Percentiles rank a stretch among this genome's conserved stretches.
phyloP scores from a whole-genome alignment of 2,329 filamentous ascomycete species.

The Penicillium sp. region DNA sequence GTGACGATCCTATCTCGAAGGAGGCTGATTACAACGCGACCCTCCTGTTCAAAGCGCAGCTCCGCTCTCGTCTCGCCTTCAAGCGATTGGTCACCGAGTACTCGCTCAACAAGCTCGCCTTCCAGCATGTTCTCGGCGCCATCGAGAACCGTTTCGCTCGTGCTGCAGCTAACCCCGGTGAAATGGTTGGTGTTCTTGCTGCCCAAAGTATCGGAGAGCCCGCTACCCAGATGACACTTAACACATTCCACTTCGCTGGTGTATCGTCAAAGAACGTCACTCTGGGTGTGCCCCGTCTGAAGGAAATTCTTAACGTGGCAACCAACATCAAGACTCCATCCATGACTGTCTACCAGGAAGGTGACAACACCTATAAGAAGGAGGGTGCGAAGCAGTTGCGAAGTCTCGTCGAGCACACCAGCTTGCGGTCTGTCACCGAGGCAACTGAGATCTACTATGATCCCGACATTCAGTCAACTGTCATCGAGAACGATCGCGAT shows the following conservation, averaged over 20 bases:
- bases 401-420: conserved; percentile 91
- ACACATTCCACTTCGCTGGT: conserved; percentile 99
- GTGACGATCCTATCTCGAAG: conserved; percentile 75
- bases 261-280: conserved; percentile 99
- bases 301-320: conserved; percentile 98
- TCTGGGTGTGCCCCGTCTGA: conserved; percentile 96
- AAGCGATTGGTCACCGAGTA: conserved; percentile 88
- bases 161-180: conserved; percentile 84
- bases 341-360: conserved; percentile 86
- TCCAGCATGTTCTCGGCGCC: conserved; percentile 89
- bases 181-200: conserved; percentile 98
- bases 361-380: conserved; percentile 64
- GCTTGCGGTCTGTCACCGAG: conserved; percentile 85
- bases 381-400: conserved; percentile 83
- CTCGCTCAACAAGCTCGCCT: conserved; percentile 84
- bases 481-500: conserved; percentile 83
- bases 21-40: conserved; percentile 91
- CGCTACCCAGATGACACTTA: conserved; percentile 98
- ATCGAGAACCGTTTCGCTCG: conserved; percentile 86
- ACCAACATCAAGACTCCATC: conserved; percentile 98
- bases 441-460: conserved; percentile 98
- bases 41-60: conserved; percentile 85
- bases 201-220: conserved; percentile 99
- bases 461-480: conserved; percentile 82
- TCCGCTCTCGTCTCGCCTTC: conserved; percentile 88